These are phyloP conservation scores for Trypethelium eluteriae DNA, from an alignment of 495 filamentous ascomycete species.

Conservation along the genomic window DNA sequence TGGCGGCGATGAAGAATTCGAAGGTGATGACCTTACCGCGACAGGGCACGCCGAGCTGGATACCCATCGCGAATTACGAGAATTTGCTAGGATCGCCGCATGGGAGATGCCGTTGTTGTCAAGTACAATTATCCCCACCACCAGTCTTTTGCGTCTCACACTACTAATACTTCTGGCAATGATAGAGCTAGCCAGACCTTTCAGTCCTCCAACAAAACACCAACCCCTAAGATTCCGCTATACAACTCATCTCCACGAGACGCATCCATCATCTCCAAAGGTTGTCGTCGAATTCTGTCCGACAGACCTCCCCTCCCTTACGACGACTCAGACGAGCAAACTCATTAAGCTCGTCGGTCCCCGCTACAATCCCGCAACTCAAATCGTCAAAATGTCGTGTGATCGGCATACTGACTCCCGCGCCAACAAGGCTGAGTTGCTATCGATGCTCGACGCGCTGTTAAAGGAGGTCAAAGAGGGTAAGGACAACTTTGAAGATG, in stretches of 20 bases:
- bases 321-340: conserved; percentile 61
- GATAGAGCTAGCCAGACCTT: conserved; percentile 72
- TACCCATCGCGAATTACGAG: conserved; percentile 77
- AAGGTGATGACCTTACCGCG: conserved; percentile 74
- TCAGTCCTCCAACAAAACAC: conserved; percentile 58
- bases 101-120: conserved; percentile 95
- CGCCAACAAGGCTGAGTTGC: conserved; percentile 92
- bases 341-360: conserved; percentile 78
- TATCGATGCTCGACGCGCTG: conserved; percentile 64
- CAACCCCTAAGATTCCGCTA: conserved; percentile 83
- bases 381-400: conserved; percentile 81
- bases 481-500: conserved; percentile 74
- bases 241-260: conserved; percentile 93
- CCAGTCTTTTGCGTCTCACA: too few relatives aligned
- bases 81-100: conserved; percentile 77
- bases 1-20: conserved; percentile 52
- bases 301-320: conserved; percentile 58
- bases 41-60: conserved; percentile 81
- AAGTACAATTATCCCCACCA: conserved; percentile 44
- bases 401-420: conserved; percentile 72
- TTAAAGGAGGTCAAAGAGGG: conserved; percentile 65
- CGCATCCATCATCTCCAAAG: conserved; percentile 84
- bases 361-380: conserved; percentile 84
- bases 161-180: too few relatives aligned
- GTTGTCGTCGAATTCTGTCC: conserved; percentile 85